Base-by-base conservation (phyloP, 1,284 basidiomycete species). In the Fomitopsis schrenkii region DNA sequence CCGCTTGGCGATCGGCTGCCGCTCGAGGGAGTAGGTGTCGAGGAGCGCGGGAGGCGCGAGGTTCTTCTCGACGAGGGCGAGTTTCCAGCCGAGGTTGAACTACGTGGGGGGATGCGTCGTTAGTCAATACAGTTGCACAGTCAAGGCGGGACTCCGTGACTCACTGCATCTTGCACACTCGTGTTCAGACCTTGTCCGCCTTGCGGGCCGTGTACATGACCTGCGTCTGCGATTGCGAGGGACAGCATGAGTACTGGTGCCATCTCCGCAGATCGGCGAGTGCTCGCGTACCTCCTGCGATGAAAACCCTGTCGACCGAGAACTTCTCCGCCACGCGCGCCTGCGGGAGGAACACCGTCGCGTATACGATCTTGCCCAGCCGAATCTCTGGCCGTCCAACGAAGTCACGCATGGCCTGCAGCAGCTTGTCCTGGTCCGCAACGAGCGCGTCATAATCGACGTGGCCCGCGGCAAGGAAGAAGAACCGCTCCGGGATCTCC, bases 291-390 rank as follows among this genome's bases (percentile, higher is more conserved):
- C 77, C 78, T 67, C 78, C 77, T 3, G 68, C 71, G 19, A 79
- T 62, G 59, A 79, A 77, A 2, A 71, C 71, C 10, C 74, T 63
- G 0, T 74, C 77, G 22, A 70, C 67, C 9, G 59, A 63, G 62
- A 79, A 75, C 48, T 72, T 70, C 38, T 76, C 68, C 3, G 73
- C 73, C 70, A 77, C 74, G 1, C 76, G 66, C 48, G 77, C 74
- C 59, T 77, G 77, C 0, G 75, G 71, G 28, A 42, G 57, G n/a
- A 28, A 66, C 22, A 60, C 60, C 3, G 58, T 44, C 7, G 60
- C 26, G 50, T 53, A 61, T 22, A 26, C 48, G 40, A 66, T 44
- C 10, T 57, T 45, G 10, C 59, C 60, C 26, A 62, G n/a, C 9
- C 42, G 40, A 19, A 66, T 5, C 12, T 66, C 64, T 26, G 60